Evolutionary conservation across 768 basidiomycete genomes (phyloP).

Genomic region (Cubamyces sp.): DNA sequence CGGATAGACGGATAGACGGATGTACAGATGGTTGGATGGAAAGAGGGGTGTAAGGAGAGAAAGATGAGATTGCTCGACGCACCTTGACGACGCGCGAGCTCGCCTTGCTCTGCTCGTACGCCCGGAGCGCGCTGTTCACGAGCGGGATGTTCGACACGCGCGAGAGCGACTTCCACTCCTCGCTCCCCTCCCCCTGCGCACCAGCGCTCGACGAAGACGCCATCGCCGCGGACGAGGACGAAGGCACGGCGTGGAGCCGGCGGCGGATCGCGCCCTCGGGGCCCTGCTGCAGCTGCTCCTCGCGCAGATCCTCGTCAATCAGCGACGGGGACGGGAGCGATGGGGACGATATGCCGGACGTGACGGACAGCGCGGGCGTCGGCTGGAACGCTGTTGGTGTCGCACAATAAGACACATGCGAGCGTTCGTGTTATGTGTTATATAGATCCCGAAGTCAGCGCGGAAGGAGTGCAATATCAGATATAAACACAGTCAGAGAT

Average conservation of each 20-base stretch:
- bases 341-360: constrained; percentile 38
- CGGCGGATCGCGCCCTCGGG: not conserved
- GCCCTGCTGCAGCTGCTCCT: not conserved
- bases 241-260: not conserved
- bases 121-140: constrained; percentile 70
- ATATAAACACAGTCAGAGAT: not conserved
- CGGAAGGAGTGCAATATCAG: no score
- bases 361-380: constrained; percentile 39
- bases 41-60: not conserved
- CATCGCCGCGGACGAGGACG: not conserved
- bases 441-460: no score
- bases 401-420: not conserved
- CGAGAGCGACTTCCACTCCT: constrained; percentile 47
- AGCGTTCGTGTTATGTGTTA: no score
- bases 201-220: not conserved
- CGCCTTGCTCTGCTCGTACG: constrained; percentile 83
- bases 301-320: constrained; percentile 21
- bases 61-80: constrained; percentile 20
- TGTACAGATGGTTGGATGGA: not conserved
- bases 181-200: constrained; percentile 17
- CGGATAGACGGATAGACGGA: no score
- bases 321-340: constrained; percentile 35
- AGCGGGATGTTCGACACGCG: constrained; percentile 73
- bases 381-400: constrained; percentile 37
- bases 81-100: constrained; percentile 87